Evolutionary conservation across 2,329 filamentous ascomycete genomes (phyloP), one percentile per base, ranked within the genome.

Genomic region (Stenocarpella maydis): DNA sequence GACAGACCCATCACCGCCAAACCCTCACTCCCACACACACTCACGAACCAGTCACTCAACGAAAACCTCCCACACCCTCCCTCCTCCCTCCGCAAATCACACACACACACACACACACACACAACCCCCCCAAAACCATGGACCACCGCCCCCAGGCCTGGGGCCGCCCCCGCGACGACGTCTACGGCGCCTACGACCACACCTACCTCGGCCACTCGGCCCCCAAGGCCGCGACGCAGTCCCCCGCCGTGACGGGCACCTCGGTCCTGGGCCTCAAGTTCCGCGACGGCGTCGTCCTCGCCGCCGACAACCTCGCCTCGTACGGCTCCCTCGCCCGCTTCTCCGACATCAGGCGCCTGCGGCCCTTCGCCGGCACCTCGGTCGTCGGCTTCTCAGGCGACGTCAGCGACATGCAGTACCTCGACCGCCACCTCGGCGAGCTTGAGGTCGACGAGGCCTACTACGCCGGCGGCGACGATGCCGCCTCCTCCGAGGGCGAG

Each of bases 381-480:
- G 88, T 98, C 71, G 87, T 99, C 78, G 96, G 96, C 77, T 97
- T 98, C 83, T 94, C 94, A 80, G 96, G 96, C 80, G 96, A 99
- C 84, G 91, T 99, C 76, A 97, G 93, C 73, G 96, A 99, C 85
- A 98, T 99, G 96, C 96, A 99, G 86, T 97, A 97, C 85, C 90
- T 99, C 75, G 92, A 97, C 88, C 91, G 96, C 75, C 90, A 97
- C 77, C 91, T 99, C 75, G 91, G 88, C 78, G 92, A 93, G 72
- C 91, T 98, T 76, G 90, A 92, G 79, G 94, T 97, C 81, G 88
- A 92, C 80, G 95, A 98, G 86, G 92, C 94, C 79, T 98, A 99
- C 86, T n/a, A n/a, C n/a, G n/a, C n/a, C n/a, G 87, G 87, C 58
- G 68, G 68, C 28, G 70, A 67, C 52, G 52, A 45, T 70, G 74